A percentile compares a stretch with the other conserved stretches of the same genome.
phyloP scores from a whole-genome alignment of 768 basidiomycete species.

The Daedaleopsis sinensis region DNA sequence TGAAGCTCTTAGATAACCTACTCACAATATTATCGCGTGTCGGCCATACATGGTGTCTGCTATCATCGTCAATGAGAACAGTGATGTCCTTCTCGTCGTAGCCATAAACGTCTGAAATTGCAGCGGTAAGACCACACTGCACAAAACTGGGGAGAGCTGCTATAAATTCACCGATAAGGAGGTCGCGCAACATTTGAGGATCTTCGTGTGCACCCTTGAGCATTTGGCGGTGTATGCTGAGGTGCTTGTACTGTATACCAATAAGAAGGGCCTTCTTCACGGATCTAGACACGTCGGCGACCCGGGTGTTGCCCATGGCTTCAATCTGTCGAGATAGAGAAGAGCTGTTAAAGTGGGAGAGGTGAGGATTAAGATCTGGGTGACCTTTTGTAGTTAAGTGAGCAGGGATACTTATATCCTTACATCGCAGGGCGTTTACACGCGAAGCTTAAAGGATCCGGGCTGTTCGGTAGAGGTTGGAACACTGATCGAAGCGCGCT shows the following conservation, averaged over 20 bases:
- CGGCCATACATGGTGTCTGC: conserved; percentile 39
- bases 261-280: conserved; percentile 16
- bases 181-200: conserved; percentile 35
- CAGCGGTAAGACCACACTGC: neutral
- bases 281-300: too few relatives aligned
- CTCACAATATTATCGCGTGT: conserved; percentile 50
- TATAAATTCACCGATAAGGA: conserved; percentile 39
- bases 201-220: conserved; percentile 44
- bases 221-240: conserved; percentile 5
- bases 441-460: too few relatives aligned
- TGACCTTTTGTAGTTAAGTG: too few relatives aligned
- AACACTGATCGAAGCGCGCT: too few relatives aligned
- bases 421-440: too few relatives aligned
- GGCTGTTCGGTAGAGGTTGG: too few relatives aligned
- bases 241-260: conserved; percentile 14
- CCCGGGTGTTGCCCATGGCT: too few relatives aligned
- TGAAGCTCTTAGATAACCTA: conserved; percentile 29
- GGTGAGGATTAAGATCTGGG: too few relatives aligned
- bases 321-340: too few relatives aligned
- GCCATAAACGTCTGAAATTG: conserved; percentile 36
- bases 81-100: conserved; percentile 45
- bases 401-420: too few relatives aligned
- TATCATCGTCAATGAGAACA: conserved; percentile 43
- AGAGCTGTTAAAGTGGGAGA: too few relatives aligned
- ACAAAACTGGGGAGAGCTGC: neutral